These are phyloP conservation scores for Endotrypanum monterogeii DNA, from an alignment of 208 protist species.

Conservation along the genomic window DNA sequence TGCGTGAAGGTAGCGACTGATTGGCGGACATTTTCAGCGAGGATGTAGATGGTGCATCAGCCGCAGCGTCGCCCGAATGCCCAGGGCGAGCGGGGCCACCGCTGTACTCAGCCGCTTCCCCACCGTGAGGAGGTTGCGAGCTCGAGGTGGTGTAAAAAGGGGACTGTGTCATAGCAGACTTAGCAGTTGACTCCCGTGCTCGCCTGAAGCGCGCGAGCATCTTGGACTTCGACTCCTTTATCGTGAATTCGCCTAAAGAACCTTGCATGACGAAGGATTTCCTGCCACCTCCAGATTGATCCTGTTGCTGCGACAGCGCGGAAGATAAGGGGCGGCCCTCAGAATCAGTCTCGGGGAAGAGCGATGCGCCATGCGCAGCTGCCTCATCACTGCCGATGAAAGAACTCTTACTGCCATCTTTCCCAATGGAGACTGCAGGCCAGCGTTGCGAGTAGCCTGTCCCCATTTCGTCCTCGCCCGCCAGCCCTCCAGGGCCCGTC, in stretches of 20 bases:
- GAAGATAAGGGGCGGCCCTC: not conserved
- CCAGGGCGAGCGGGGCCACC: slow-evolving; percentile 14
- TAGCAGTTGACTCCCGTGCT: not conserved
- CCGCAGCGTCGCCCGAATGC: not conserved
- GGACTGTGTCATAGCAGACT: slow-evolving; percentile 2
- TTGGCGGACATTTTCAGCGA: not conserved
- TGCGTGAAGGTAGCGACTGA: not conserved
- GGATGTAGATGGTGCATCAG: not conserved
- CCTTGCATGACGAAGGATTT: not conserved
- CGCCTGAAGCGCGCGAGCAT: not conserved
- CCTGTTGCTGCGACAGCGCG: not conserved
- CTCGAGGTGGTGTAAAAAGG: slow-evolving; percentile 18
- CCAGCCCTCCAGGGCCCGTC: not conserved
- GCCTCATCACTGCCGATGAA: not conserved
- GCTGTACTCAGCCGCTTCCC: slow-evolving; percentile 11
- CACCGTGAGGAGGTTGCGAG: slow-evolving; percentile 18
- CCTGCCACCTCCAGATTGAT: not conserved
- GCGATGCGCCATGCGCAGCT: not conserved
- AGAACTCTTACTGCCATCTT: not conserved
- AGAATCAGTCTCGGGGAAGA: not conserved
- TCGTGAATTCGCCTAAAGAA: not conserved
- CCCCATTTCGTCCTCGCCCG: not conserved
- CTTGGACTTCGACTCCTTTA: not conserved
- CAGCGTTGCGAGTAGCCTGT: not conserved
- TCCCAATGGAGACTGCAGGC: not conserved